Base-by-base conservation (phyloP, 2,329 filamentous ascomycete species). In the Aspergillus sp. region DNA sequence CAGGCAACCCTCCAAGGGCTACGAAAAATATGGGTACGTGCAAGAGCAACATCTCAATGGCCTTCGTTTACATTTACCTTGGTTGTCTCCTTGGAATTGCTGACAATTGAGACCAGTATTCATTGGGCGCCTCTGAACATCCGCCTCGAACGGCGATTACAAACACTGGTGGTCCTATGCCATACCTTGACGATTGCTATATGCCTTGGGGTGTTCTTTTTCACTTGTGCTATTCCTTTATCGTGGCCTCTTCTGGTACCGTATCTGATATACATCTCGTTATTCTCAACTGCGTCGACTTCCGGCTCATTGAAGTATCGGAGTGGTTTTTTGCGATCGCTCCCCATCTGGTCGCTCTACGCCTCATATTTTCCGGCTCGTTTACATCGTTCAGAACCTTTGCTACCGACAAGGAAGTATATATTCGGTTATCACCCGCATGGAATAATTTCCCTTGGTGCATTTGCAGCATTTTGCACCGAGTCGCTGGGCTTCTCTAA, bases 381-480 rank as follows among this genome's bases (percentile, higher is more conserved):
- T 56, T 82, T 99, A 40, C 92, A 98, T 78, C 91, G 95, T 64
- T 95, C 91, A 4, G 84, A 89, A 64, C 83, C 88, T 56, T 84
- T 99, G 6, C 84, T 90, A 21, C 84, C 91, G 0, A 91, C 89
- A 1, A 83, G 92, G 62, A 96, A 96, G 76, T 99, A 98, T 77
- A 92, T 99, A 62, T 92, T 99, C 68, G 93, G 93, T 45, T 98
- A 98, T 74, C 95, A 98, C 68, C 95, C 95, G 0, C 95, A 99
- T 71, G 93, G 95, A 23, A 98, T 99, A 74, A 97, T 99, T 69
- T 95, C 90, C 5, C 91, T 97, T 67, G 95, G 93, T n/a, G 93
- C 93, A 0, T 97, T 93, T 78, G 90, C 87, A 5, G 90, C 93
- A 5, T 98, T 98, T 70, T 90, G 84, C 4, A 98, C 93, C 0